These are phyloP conservation scores for Beauveria sp. DNA, from an alignment of 2,329 filamentous ascomycete species.

Conservation along the genomic window DNA sequence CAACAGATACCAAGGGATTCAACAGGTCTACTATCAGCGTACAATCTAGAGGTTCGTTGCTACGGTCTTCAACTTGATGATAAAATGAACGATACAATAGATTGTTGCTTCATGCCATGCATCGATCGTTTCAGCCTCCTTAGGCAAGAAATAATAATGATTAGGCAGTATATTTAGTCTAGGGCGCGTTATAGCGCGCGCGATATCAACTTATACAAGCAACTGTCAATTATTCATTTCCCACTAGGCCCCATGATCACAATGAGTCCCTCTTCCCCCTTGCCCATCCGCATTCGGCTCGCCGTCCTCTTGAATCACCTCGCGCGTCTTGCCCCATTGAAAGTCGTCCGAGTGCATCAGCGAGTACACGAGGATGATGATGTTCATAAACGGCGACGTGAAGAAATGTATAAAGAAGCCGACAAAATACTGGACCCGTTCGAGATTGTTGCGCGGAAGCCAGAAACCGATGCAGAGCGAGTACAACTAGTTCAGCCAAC, in stretches of 20 bases:
- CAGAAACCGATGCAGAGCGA: slow-evolving; percentile 35
- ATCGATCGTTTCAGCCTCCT: no score
- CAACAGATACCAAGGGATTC: no score
- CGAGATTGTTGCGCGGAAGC: slow-evolving; percentile 31
- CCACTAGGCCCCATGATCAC: background rate
- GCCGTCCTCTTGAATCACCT: slow-evolving; percentile 24
- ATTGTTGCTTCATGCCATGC: background rate
- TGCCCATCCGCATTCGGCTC: slow-evolving; percentile 15
- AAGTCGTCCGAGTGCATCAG: slow-evolving; percentile 37
- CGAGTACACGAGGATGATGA: slow-evolving; percentile 34
- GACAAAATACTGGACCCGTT: slow-evolving; percentile 30
- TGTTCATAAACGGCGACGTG: slow-evolving; percentile 35
- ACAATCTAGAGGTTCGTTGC: no score
- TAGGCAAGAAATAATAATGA: no score
- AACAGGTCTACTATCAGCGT: no score
- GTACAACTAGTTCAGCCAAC: slow-evolving; percentile 23
- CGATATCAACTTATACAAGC: no score
- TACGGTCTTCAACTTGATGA: no score
- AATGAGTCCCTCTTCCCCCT: slow-evolving; percentile 17
- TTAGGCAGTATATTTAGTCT: no score
- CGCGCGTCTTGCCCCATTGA: slow-evolving; percentile 38
- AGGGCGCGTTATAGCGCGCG: no score
- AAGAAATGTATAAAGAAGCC: slow-evolving; percentile 30
- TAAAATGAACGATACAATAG: no score
- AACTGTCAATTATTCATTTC: no score